These are phyloP conservation scores for Carallia brachiata DNA, from an alignment of 345 rosid species.

Conservation along the genomic window DNA sequence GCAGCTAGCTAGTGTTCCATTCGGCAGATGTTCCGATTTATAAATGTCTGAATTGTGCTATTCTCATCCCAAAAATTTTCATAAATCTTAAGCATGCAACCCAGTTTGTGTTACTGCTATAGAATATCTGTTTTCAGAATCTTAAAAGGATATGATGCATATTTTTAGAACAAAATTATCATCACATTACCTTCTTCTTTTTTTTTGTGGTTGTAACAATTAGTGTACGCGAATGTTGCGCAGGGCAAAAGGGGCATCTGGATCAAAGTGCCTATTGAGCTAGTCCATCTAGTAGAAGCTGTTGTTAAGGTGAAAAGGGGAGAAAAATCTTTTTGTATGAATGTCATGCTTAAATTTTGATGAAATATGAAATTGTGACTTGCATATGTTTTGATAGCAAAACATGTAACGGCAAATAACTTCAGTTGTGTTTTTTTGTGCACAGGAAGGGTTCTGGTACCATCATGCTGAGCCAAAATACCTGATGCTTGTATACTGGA, in stretches of 20 bases:
- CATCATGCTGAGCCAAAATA: conserved; percentile 88
- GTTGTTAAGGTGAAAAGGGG: conserved; percentile 57
- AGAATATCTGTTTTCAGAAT: too few relatives aligned
- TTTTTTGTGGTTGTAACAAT: not conserved
- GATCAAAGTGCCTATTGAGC: conserved; percentile 76
- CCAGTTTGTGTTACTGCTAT: too few relatives aligned
- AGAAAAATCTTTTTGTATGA: not conserved
- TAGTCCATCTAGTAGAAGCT: conserved; percentile 63
- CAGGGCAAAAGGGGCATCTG: conserved; percentile 89
- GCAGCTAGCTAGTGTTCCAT: too few relatives aligned
- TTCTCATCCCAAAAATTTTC: too few relatives aligned
- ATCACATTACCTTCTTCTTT: too few relatives aligned
- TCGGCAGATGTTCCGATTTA: too few relatives aligned
- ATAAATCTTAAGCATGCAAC: too few relatives aligned
- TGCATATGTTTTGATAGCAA: not conserved
- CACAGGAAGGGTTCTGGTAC: conserved; percentile 85
- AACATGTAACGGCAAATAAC: not conserved
- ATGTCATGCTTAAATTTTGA: too few relatives aligned
- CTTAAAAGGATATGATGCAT: too few relatives aligned
- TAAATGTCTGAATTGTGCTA: too few relatives aligned
- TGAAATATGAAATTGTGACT: not conserved
- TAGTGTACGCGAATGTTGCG: conserved; percentile 4
- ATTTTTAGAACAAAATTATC: too few relatives aligned
- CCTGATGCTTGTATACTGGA: conserved; percentile 86
- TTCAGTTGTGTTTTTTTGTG: conserved; percentile 15